Percentiles rank a stretch among this genome's conserved stretches.
phyloP scores from a whole-genome alignment of 352 stramenopile genomes.

The Peronospora belbahrii region DNA sequence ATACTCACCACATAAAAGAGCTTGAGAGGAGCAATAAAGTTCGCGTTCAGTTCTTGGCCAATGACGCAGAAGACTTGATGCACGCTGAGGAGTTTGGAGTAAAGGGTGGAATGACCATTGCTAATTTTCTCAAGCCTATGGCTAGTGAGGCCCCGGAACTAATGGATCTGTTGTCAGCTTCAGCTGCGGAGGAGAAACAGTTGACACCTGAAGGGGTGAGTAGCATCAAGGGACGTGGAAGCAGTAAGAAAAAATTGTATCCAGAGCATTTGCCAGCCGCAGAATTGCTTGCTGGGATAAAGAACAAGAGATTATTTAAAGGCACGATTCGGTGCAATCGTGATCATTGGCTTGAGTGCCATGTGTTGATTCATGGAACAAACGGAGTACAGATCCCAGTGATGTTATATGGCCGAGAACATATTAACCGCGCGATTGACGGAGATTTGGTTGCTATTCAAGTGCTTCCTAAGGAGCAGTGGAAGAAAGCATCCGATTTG shows the following conservation, averaged over 20 bases:
- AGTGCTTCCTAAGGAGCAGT: slow-evolving; percentile 79
- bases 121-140: slow-evolving; percentile 48
- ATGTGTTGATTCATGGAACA: slow-evolving; percentile 67
- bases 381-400: slow-evolving; percentile 63
- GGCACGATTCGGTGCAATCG: slow-evolving; percentile 84
- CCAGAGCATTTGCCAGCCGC: slow-evolving; percentile 67
- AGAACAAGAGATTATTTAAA: slow-evolving; percentile 85
- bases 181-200: slow-evolving; percentile 22
- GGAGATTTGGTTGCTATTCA: slow-evolving; percentile 96
- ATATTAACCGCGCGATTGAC: slow-evolving; percentile 97
- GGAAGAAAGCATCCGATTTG: slow-evolving; percentile 68
- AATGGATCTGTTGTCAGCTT: slow-evolving; percentile 45
- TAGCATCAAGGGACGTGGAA: slow-evolving; percentile 26
- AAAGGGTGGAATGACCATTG: slow-evolving; percentile 44
- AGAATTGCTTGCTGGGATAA: slow-evolving; percentile 78
- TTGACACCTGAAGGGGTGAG: slow-evolving; percentile 32
- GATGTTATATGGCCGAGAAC: slow-evolving; percentile 57
- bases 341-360: slow-evolving; percentile 76
- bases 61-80: slow-evolving; percentile 51
- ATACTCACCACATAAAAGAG: slow-evolving; percentile 46
- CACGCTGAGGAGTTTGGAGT: slow-evolving; percentile 41
- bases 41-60: slow-evolving; percentile 53
- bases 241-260: slow-evolving; percentile 52
- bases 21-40: slow-evolving; percentile 37
- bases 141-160: slow-evolving; percentile 42